Percentiles rank a stretch among this genome's conserved stretches.
phyloP scores from a whole-genome alignment of 1,139 yeast species.

The Candida pseudoviswanathii region DNA sequence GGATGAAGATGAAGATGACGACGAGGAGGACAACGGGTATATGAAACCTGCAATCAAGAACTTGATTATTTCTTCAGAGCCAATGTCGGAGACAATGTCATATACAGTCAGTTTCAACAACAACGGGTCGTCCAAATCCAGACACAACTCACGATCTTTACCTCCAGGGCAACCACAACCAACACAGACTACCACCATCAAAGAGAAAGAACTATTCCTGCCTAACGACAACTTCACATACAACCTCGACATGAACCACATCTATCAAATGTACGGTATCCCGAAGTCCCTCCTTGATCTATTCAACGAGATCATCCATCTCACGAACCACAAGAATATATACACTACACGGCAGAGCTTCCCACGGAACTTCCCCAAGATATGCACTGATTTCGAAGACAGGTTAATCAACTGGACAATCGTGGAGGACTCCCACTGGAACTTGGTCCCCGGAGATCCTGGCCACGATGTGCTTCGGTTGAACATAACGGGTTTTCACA shows the following conservation, averaged over 20 bases:
- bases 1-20: slow-evolving; percentile 11
- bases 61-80: slow-evolving; percentile 18
- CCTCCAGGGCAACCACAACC: slow-evolving; percentile 5
- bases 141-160: slow-evolving; percentile 5
- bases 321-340: slow-evolving; percentile 56
- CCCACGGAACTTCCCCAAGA: slow-evolving; percentile 56
- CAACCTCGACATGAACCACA: slow-evolving; percentile 20
- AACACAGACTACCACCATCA: not conserved
- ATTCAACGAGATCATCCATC: slow-evolving; percentile 47
- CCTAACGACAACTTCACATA: slow-evolving; percentile 11
- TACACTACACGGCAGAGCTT: slow-evolving; percentile 45
- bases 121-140: slow-evolving; percentile 15
- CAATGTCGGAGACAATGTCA: slow-evolving; percentile 21
- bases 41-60: slow-evolving; percentile 22
- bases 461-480: slow-evolving; percentile 44
- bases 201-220: not conserved
- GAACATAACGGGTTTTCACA: slow-evolving; percentile 43
- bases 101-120: slow-evolving; percentile 28
- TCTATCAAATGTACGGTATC: slow-evolving; percentile 50
- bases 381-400: slow-evolving; percentile 58
- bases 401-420: slow-evolving; percentile 47
- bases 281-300: slow-evolving; percentile 47
- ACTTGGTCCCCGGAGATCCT: slow-evolving; percentile 23
- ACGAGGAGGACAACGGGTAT: slow-evolving; percentile 11
- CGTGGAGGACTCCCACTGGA: slow-evolving; percentile 36